A percentile compares a stretch with the other conserved stretches of the same genome.
phyloP scores from a whole-genome alignment of 148 eudicot species.

The Salicornia ramosissima region DNA sequence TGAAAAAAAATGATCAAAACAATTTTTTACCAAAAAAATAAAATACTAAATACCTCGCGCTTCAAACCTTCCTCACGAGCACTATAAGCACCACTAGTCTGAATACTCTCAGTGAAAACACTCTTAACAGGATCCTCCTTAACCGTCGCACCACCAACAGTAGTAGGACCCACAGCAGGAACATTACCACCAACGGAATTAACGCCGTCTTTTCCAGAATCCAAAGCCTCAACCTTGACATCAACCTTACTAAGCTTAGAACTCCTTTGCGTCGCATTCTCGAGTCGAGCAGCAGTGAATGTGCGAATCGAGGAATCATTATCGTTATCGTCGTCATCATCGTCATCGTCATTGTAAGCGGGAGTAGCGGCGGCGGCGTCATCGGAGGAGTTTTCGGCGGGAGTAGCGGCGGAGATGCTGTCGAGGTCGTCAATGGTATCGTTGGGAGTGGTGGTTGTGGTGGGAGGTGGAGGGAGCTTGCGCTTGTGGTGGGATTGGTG shows the following conservation, averaged over 20 bases:
- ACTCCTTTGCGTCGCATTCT: slow-evolving; percentile 38
- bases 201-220: slow-evolving; percentile 50
- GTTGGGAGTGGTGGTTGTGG: slow-evolving; percentile 38
- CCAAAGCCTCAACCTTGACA: slow-evolving; percentile 60
- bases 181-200: slow-evolving; percentile 21
- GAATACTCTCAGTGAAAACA: slow-evolving; percentile 78
- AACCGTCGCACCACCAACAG: slow-evolving; percentile 24
- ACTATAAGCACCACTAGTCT: slow-evolving; percentile 92
- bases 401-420: slow-evolving; percentile 57
- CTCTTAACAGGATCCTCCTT: slow-evolving; percentile 74
- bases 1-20: no score
- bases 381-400: slow-evolving; percentile 56
- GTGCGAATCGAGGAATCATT: slow-evolving; percentile 58
- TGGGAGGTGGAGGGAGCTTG: slow-evolving; percentile 31
- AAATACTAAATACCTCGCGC: slow-evolving; percentile 59
- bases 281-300: slow-evolving; percentile 74
- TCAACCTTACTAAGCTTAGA: slow-evolving; percentile 56
- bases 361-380: slow-evolving; percentile 28
- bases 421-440: slow-evolving; percentile 82
- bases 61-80: slow-evolving; percentile 89
- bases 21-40: no score
- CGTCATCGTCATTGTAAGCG: slow-evolving; percentile 21
- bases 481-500: slow-evolving; percentile 45
- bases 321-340: slow-evolving; percentile 55
- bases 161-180: slow-evolving; percentile 18